Evolutionary conservation across 2,329 filamentous ascomycete genomes (phyloP).

Genomic region (Akanthomyces lecanii): DNA sequence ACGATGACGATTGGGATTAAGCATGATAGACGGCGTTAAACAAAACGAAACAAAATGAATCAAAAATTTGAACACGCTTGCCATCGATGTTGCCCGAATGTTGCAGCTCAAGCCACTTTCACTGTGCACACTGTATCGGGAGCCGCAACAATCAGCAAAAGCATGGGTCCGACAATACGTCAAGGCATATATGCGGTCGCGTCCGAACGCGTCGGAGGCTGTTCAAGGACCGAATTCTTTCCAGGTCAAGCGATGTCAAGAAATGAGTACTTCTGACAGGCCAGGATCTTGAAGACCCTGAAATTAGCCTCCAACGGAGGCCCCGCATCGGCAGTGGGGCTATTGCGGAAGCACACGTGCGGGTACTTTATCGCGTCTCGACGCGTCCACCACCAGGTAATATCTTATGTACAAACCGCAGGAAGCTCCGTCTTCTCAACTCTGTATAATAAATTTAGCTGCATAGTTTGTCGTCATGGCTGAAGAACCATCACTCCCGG

Average conservation of each 20-base stretch:
- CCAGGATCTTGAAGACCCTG: not conserved
- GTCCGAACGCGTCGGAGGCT: not conserved
- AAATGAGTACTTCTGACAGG: not conserved
- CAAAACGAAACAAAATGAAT: constrained; percentile 5
- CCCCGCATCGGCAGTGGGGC: constrained; percentile 10
- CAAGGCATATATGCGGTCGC: not conserved
- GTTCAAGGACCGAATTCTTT: not conserved
- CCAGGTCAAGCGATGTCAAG: not conserved
- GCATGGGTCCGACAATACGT: not conserved
- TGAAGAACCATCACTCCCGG: constrained; percentile 40
- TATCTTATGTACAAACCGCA: not conserved
- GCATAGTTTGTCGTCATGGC: constrained; percentile 27
- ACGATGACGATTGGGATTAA: constrained; percentile 59
- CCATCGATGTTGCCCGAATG: not conserved
- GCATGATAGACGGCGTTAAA: not conserved
- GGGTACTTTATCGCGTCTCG: constrained; percentile 11
- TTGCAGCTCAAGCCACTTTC: not conserved
- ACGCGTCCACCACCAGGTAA: constrained; percentile 8
- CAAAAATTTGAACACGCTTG: not conserved
- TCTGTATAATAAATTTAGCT: not conserved
- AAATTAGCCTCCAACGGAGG: not conserved
- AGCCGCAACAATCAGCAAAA: not conserved
- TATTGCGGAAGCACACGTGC: constrained; percentile 5
- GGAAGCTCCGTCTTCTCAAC: not conserved
- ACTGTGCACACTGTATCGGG: not conserved